A percentile compares a stretch with the other conserved stretches of the same genome.
Conservation (phyloP, 2,329 filamentous ascomycete species). For the Ophidiomyces ophidiicola region DNA sequence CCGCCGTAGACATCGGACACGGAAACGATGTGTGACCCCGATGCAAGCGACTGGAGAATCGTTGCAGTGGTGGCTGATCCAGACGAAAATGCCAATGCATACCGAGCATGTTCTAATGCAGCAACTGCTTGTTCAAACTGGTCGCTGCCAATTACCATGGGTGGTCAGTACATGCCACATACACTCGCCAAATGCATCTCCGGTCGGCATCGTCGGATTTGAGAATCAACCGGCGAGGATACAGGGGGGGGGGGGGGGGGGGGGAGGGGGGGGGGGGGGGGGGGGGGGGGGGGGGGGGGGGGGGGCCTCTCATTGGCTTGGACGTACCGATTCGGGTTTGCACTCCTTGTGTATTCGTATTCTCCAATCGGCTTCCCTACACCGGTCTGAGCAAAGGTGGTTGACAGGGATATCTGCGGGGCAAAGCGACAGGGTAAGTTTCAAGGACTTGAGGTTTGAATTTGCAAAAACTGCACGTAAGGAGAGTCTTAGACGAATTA, state of each 20-base stretch:
- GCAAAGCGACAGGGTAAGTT: slow-evolving; percentile 12
- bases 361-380: slow-evolving; percentile 77
- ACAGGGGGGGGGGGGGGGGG: no score
- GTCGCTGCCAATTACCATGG: slow-evolving; percentile 38
- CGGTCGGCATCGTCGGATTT: no score
- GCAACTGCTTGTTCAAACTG: slow-evolving; percentile 91
- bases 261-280: no score
- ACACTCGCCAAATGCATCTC: no score
- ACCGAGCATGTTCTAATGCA: slow-evolving; percentile 79
- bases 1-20: slow-evolving; percentile 97
- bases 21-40: slow-evolving; percentile 86
- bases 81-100: slow-evolving; percentile 87
- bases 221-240: no score
- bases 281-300: no score
- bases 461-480: not conserved
- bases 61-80: slow-evolving; percentile 88
- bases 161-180: slow-evolving; percentile 9
- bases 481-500: not conserved
- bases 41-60: slow-evolving; percentile 82
- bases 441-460: not conserved
- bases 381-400: slow-evolving; percentile 83
- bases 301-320: slow-evolving; percentile 7
- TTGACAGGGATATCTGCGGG: slow-evolving; percentile 73
- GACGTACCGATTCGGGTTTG: slow-evolving; percentile 70
- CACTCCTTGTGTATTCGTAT: slow-evolving; percentile 87